phyloP scores from a whole-genome alignment of 345 rosid species.

The Populus tremula region DNA sequence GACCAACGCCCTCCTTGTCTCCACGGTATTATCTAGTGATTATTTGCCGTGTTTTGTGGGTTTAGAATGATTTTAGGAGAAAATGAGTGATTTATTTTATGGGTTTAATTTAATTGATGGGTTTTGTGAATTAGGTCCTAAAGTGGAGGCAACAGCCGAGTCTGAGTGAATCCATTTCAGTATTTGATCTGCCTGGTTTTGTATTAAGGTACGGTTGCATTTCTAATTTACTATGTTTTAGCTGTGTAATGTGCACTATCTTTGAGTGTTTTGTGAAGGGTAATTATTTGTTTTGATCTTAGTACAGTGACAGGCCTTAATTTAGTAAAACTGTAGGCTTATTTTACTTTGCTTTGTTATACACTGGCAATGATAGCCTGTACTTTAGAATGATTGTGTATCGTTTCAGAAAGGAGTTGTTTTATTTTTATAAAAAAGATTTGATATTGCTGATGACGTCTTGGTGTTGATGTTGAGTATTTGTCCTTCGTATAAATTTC shows the following conservation, averaged over 20 bases:
- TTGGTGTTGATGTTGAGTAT: no score
- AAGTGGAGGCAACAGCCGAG: slow-evolving; percentile 47
- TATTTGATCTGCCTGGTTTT: not conserved
- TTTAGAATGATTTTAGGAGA: not conserved
- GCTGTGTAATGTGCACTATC: no score
- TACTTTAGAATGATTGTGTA: not conserved
- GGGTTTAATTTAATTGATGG: not conserved
- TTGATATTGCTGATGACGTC: not conserved
- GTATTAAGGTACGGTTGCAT: not conserved
- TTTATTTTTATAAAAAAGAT: no score
- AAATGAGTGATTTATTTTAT: not conserved
- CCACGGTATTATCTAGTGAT: slow-evolving; percentile 51
- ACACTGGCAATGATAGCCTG: not conserved
- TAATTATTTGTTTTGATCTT: no score
- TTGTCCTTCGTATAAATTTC: not conserved
- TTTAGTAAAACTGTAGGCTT: not conserved
- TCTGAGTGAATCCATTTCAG: slow-evolving; percentile 31
- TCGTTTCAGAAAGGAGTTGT: not conserved
- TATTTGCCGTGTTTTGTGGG: not conserved
- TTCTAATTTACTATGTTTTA: not conserved
- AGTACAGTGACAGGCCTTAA: not conserved
- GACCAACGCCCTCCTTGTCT: slow-evolving; percentile 88
- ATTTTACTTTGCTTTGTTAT: not conserved
- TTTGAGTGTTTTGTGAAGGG: not conserved
- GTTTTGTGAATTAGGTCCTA: slow-evolving; percentile 45